Conservation (phyloP, 306 rosid genomes). For the Dalbergia cochinchinensis region DNA sequence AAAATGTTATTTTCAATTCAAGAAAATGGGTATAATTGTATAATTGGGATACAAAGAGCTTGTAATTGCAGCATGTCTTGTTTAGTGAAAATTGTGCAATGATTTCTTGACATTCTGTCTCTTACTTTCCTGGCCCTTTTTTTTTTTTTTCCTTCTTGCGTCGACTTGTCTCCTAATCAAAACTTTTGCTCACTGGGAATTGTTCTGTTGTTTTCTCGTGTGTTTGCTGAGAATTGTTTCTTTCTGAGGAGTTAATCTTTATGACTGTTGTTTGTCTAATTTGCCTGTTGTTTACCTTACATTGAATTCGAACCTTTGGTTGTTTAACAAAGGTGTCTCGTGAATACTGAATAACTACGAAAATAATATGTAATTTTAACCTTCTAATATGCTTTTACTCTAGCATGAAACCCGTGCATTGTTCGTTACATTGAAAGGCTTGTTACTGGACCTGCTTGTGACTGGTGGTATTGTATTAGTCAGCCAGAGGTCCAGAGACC, state of each 20-base stretch:
- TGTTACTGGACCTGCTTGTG: neutral
- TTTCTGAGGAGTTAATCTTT: neutral
- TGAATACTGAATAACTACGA: neutral
- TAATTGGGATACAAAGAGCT: slow-evolving; percentile 47
- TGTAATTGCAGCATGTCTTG: slow-evolving; percentile 50
- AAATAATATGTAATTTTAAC: neutral
- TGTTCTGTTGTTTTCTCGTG: neutral
- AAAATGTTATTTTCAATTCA: slow-evolving; percentile 43
- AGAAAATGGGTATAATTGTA: slow-evolving; percentile 46
- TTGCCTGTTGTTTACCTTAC: neutral
- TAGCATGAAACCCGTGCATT: neutral
- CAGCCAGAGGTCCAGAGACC: neutral
- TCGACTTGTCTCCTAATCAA: neutral
- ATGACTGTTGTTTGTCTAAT: neutral
- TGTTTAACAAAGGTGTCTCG: neutral
- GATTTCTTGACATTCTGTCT: neutral
- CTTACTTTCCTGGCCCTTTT: neutral
- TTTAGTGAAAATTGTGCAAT: neutral
- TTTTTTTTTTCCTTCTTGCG: neutral
- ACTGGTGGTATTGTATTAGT: neutral
- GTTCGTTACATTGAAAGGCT: slow-evolving; percentile 4
- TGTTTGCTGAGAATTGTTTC: neutral
- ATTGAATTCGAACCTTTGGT: neutral
- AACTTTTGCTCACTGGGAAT: neutral
- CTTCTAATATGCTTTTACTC: neutral